phyloP scores from a whole-genome alignment of 768 basidiomycete species.

The Calocybe cyanea region DNA sequence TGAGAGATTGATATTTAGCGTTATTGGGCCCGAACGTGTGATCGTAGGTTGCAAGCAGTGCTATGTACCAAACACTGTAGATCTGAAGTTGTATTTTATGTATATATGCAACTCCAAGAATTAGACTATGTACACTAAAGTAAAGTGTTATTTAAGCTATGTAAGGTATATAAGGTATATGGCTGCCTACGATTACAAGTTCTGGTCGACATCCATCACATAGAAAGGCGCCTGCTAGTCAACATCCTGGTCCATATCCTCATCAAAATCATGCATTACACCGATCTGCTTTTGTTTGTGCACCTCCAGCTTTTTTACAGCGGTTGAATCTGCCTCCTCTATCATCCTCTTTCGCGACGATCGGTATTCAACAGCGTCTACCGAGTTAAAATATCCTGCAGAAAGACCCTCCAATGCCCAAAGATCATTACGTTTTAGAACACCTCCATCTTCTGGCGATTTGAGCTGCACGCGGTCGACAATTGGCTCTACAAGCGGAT shows the following conservation, averaged over 20 bases:
- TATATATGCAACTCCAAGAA: no score
- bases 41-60: no score
- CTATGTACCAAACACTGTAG: no score
- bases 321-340: slow-evolving; percentile 54
- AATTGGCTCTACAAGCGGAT: slow-evolving; percentile 50
- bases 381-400: slow-evolving; percentile 62
- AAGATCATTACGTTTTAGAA: slow-evolving; percentile 46
- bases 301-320: slow-evolving; percentile 36
- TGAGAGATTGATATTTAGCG: no score
- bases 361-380: slow-evolving; percentile 65
- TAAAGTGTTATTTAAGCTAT: no score
- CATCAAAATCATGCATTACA: slow-evolving; percentile 19
- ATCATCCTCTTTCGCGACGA: slow-evolving; percentile 51
- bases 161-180: no score
- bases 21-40: no score
- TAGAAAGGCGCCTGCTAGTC: slow-evolving; percentile 13
- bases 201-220: slow-evolving; percentile 20
- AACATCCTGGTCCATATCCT: slow-evolving; percentile 13
- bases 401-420: slow-evolving; percentile 72
- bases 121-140: no score
- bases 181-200: no score
- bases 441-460: slow-evolving; percentile 26
- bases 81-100: no score
- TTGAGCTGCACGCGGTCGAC: slow-evolving; percentile 35
- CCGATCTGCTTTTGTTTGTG: slow-evolving; percentile 31